Base-by-base conservation (phyloP, 306 rosid genomes). In the Trifolium pratense region DNA sequence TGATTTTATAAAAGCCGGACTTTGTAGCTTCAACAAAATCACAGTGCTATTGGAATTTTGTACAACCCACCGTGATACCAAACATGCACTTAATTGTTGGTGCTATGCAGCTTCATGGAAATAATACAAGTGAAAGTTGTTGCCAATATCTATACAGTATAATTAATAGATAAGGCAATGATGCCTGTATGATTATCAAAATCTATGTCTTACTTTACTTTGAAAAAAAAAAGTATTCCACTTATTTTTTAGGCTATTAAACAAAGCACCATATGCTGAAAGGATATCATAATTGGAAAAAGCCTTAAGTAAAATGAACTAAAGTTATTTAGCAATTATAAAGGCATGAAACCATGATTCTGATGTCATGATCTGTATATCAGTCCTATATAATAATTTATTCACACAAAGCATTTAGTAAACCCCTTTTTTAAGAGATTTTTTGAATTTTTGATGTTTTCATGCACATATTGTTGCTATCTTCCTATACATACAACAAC, bases 281-380 rank as follows among this genome's bases (percentile, higher is more conserved):
- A 75, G 66, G 26, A n/a, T 3, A 45, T 76, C 60, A 76, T 65
- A 71, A 65, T 65, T 76, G 66, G 23, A 46, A 76, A 69, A 71
- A 46, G 4, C 6, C 11, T 18, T 15, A 5, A 45, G 17, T 57
- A 68, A 55, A 46, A 56, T 71, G 65, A 18, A 66, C 52, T 45
- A 7, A 75, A 51, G 62, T 53, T 70, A 70, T 62, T 20, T 52
- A 40, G 37, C 70, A 75, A 21, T 53, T 55, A 37, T 70, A 36
- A 48, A 64, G 45, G 23, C 60, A 64, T 71, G 18, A 32, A 18
- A 46, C 53, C 51, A 69, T 31, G 62, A 61, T 61, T 46, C 11
- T 74, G 67, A 56, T 79, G 43, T 57, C 36, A 46, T 26, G 45
- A 60, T 32, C 61, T 61, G 18, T 17, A 40, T 36, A 36, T 36